Evolutionary conservation across 345 rosid genomes (phyloP), one percentile per base, ranked within the genome.

Genomic region (Capsella bursapastoris): DNA sequence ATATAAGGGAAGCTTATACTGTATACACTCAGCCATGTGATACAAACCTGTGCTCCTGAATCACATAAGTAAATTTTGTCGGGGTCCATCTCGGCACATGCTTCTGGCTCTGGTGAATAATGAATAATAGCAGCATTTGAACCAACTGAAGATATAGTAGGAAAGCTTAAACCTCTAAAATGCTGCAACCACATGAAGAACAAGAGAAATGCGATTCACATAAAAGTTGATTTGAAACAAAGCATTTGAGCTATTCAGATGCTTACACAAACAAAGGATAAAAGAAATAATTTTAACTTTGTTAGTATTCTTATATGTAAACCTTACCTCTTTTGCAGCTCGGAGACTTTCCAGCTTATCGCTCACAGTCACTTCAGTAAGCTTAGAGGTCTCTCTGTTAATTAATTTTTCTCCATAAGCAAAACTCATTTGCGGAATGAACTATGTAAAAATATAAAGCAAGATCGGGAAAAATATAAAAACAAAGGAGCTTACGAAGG

Each of bases 1-100:
- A 50, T 9, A 38, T 4, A 59, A 32, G 22, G 48, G 38, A 65
- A 64, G 61, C 22, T 57, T 55, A 15, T 53, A 71, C 25, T 22
- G 66, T 40, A 28, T 64, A 6, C 29, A 47, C 5, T 43, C 8
- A 50, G 37, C 12, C 45, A 51, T 50, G 70, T 53, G 15, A 35
- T 64, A 76, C 16, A 78, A 79, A 95, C 98, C 99, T 90, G 98
- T 35, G 96, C 99, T 83, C 98, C 98, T 29, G 99, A 95, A 87
- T 95, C 99, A 88, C 85, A 86, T 7, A 95, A 81, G 80, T 95
- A 90, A 62, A 92, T 92, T 71, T 75, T 88, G 80, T 89, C 70
- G 0, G 96, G 91, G 78, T 90, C 86, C 82, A 95, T 82, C 80
- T 95, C 98, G 2, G 98, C 89, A 77, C 99, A 95, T 41, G 84